Base-by-base conservation (phyloP, 345 rosid species). In the Dimocarpus longan region DNA sequence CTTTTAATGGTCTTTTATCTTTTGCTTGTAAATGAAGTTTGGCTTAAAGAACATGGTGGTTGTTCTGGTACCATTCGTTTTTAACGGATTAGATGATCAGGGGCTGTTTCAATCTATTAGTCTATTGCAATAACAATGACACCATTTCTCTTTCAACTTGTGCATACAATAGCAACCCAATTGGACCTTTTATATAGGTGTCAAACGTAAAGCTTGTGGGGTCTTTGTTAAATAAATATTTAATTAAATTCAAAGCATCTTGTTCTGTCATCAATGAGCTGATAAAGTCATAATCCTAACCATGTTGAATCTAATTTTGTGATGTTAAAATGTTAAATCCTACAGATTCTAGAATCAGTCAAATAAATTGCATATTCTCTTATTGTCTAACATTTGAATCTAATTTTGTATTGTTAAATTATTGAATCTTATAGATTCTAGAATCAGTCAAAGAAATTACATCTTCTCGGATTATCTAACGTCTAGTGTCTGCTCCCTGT, bases 151-250 rank as follows among this genome's bases (percentile, higher is more conserved):
- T 16, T 8, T 18, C 26, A 42, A 15, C 10, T 74, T 62, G 24
- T 24, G 11, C 66, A 54, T 2, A 19, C 57, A 22, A 26, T 32
- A 42, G 37, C 54, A 73, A 59, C 68, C 52, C n/a, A 73, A 21
- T 42, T n/a, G 56, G 68, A 59, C 67, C 5, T 39, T 39, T 11
- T 5, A n/a, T 32, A 13, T 50, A 18, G 71, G 71, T 10, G 32
- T 21, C 43, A 66, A 66, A 16, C 71, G 9, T 42, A 42, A 68
- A 68, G 71, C 22, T 70, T 24, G 60, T 70, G 42, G 74, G 74
- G 39, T 15, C 73, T 8, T 21, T 4, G 6, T 46, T 16, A 2
- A 24, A 24, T 32, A 42, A 26, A 8, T 10, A 42, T 10, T 18
- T 24, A 19, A 24, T 75, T 28, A 18, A 10, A 44, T 44, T 10